Conservation (phyloP, 2,329 filamentous ascomycete genomes). For the Fusarium lateritium region DNA sequence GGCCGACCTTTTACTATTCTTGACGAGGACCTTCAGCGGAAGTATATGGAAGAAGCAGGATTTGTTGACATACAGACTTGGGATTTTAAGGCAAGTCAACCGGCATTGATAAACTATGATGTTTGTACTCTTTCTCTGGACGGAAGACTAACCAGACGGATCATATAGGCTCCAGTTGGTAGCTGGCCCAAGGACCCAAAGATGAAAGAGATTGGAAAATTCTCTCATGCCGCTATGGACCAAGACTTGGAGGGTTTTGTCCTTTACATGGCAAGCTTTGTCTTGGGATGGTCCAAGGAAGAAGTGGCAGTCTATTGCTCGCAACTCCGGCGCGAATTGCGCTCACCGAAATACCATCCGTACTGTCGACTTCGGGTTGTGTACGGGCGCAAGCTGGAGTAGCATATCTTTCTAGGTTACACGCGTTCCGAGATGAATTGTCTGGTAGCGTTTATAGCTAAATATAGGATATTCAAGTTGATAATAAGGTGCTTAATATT, state of each 20-base stretch:
- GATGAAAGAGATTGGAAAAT: constrained; percentile 5
- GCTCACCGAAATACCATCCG: constrained; percentile 4
- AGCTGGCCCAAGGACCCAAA: constrained; percentile 9
- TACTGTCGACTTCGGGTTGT: constrained; percentile 28
- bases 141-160: too few species aligned
- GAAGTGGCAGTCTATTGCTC: constrained; percentile 29
- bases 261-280: constrained; percentile 24
- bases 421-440: too few species aligned
- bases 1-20: background rate
- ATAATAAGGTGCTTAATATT: too few species aligned
- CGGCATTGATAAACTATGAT: too few species aligned
- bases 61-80: constrained; percentile 4
- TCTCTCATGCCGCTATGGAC: constrained; percentile 15
- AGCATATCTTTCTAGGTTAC: too few species aligned
- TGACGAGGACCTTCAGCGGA: constrained; percentile 11
- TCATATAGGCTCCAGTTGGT: background rate
- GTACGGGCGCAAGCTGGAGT: constrained; percentile 22
- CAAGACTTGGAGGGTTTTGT: constrained; percentile 22
- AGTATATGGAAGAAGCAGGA: constrained; percentile 11
- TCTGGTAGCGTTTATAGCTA: too few species aligned
- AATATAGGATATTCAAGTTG: too few species aligned
- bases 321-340: constrained; percentile 25
- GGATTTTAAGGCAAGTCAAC: constrained; percentile 15
- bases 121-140: too few species aligned
- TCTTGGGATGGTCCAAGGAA: constrained; percentile 27